Conservation (phyloP, 2,329 filamentous ascomycete genomes). For the Corinectria fuckeliana region DNA sequence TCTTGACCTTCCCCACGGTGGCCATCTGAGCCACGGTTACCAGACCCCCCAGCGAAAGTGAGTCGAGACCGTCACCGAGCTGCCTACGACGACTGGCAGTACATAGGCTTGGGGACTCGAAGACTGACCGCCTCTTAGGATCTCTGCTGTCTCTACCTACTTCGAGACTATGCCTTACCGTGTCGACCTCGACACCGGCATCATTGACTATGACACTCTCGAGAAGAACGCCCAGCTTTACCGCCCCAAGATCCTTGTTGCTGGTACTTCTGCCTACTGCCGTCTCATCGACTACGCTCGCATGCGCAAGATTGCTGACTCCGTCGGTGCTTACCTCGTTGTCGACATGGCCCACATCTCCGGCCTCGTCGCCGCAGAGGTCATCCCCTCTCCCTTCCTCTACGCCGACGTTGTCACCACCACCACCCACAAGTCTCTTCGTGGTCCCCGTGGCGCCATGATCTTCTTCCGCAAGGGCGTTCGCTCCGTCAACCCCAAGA, state of each 20-base stretch:
- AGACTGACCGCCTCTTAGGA: conserved; percentile 55
- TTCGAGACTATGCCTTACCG: conserved; percentile 99
- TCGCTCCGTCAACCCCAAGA: conserved; percentile 87
- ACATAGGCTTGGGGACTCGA: not conserved
- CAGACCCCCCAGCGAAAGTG: conserved; percentile 93
- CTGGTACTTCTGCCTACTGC: conserved; percentile 98
- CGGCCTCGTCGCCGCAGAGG: conserved; percentile 88
- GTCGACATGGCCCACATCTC: conserved; percentile 99
- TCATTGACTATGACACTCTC: conserved; percentile 96
- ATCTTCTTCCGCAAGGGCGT: conserved; percentile 99
- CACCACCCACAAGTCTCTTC: conserved; percentile 98
- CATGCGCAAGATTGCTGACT: conserved; percentile 96
- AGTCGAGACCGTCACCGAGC: conserved; percentile 41
- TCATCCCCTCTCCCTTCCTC: conserved; percentile 91
- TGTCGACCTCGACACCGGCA: conserved; percentile 84
- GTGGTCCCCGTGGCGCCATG: conserved; percentile 97
- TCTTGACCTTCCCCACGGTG: conserved; percentile 91
- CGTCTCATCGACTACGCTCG: conserved; percentile 95
- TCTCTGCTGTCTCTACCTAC: conserved; percentile 97
- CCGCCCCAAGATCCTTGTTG: conserved; percentile 94
- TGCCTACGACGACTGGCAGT: not conserved
- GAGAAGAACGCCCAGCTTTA: conserved; percentile 90
- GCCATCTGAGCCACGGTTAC: conserved; percentile 95
- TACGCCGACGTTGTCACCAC: conserved; percentile 97
- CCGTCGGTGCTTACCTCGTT: conserved; percentile 90